A percentile compares a stretch with the other conserved stretches of the same genome.
Conservation (phyloP, 345 rosid species). For the Heritiera fomes region DNA sequence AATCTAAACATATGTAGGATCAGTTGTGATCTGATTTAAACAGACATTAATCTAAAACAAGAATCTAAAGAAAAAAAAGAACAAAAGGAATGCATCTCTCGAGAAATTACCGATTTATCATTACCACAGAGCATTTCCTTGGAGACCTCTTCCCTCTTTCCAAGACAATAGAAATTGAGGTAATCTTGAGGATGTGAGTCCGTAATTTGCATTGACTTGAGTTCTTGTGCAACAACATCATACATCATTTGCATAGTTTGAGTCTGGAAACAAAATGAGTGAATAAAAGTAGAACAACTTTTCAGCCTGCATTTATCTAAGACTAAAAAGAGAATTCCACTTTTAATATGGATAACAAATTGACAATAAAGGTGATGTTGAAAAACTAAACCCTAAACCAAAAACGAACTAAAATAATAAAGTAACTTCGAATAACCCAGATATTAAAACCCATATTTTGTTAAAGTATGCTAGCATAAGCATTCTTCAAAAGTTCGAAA, state of each 20-base stretch:
- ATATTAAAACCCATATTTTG: background rate
- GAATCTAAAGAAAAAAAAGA: background rate
- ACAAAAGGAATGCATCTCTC: background rate
- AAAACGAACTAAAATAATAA: background rate
- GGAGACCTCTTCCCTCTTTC: conserved; percentile 14
- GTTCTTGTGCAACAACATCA: conserved; percentile 48
- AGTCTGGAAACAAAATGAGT: too few species aligned
- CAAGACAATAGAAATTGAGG: conserved; percentile 83
- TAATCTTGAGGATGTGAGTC: conserved; percentile 74
- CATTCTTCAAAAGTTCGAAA: background rate
- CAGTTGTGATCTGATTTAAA: background rate
- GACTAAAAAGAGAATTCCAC: conserved; percentile 6
- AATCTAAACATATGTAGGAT: background rate
- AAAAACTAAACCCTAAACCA: background rate
- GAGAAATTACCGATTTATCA: background rate
- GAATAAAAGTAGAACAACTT: too few species aligned
- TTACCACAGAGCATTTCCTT: conserved; percentile 6
- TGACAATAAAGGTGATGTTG: background rate
- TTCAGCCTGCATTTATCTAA: too few species aligned
- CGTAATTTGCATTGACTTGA: conserved; percentile 45
- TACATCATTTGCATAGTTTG: conserved; percentile 50
- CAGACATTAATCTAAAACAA: conserved; percentile 7
- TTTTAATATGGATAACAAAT: background rate
- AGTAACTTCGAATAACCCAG: background rate
- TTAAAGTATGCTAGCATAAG: background rate